Evolutionary conservation across 1,139 yeast species (phyloP), one percentile per base, ranked within the genome.

Genomic region (Candida dubliniensis): DNA sequence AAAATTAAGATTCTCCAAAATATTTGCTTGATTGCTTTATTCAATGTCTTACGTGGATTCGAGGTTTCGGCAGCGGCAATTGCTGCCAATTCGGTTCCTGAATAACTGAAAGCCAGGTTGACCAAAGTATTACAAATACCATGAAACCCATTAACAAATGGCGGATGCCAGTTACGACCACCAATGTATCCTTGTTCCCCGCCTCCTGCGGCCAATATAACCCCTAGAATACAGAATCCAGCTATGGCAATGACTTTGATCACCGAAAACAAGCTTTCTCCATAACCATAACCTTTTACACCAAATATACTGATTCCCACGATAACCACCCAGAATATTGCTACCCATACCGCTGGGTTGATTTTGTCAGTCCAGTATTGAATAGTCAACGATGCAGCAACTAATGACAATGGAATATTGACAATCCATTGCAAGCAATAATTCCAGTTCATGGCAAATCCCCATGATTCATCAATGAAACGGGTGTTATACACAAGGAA

Each of bases 381-480:
- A 54, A 70, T 61, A 2, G 74, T 67, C 34, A 71, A 66, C 2
- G 75, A 65, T 1, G 70, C 75, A 0, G 74, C 71, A 32, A 70
- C 74, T 40, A 71, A 58, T 43, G 70, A 74, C 31, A 65, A 58
- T 2, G 69, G 69, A 25, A 64, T 50, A 14, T 64, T 49, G 2
- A 65, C 67, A 29, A 69, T 59, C 50, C 67, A 71, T 51, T 69
- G 76, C 57, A 69, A 58, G 48, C 68, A 69, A 56, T 71, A 71
- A 52, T 71, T 71, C 75, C 75, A 71, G 23, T 72, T 74, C 37
- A 70, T 67, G 3, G 76, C 74, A 57, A 70, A 71, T 1, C 73
- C 76, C 45, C 69, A 55, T 4, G 71, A 67, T 6, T 74, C 74
- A 44, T 67, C 76, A 34, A 71, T 62, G 46, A 70, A 71, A 46